Evolutionary conservation across 352 stramenopile genomes (phyloP), one percentile per base, ranked within the genome.

Genomic region (Labyrinthula sp.): DNA sequence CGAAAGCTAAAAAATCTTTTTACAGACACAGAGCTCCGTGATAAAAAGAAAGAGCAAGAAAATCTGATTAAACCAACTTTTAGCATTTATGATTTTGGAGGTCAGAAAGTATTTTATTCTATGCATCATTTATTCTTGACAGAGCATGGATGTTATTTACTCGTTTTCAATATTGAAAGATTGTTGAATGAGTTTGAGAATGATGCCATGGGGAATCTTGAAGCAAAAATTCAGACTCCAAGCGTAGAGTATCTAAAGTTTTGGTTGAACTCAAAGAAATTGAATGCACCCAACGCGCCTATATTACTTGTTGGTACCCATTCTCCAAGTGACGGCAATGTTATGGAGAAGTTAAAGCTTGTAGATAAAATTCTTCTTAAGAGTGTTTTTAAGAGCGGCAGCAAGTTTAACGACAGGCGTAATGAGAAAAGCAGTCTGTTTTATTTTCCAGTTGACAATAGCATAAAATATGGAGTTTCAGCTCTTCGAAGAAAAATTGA

Each of bases 371-470:
- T 43, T 1, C 49, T 59, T 17, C n/a, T n/a, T n/a, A n/a, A n/a
- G n/a, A n/a, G n/a, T n/a, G n/a, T n/a, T n/a, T n/a, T n/a, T n/a
- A n/a, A n/a, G n/a, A n/a, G n/a, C n/a, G n/a, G n/a, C n/a, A n/a
- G n/a, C n/a, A n/a, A n/a, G n/a, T n/a, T n/a, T n/a, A n/a, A n/a
- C n/a, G n/a, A n/a, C n/a, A n/a, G n/a, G n/a, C 2, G 29, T 30
- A 59, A 59, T 20, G 30, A 23, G 2, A 28, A 1, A 22, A 22
- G 1, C 14, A 8, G 25, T 10, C 49, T 59, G 1, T 54, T 1
- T 6, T 59, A 59, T 3, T 59, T 59, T 5, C 48, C 50, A 0
- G 35, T 59, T 8, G 46, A 59, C 49, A 59, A 59, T 29, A 59
- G 18, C 10, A 33, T n/a, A n/a, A n/a, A n/a, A n/a, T n/a, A n/a